Evolutionary conservation across 2,329 filamentous ascomycete genomes (phyloP).

Genomic region (Chrysoporthe puriensis): DNA sequence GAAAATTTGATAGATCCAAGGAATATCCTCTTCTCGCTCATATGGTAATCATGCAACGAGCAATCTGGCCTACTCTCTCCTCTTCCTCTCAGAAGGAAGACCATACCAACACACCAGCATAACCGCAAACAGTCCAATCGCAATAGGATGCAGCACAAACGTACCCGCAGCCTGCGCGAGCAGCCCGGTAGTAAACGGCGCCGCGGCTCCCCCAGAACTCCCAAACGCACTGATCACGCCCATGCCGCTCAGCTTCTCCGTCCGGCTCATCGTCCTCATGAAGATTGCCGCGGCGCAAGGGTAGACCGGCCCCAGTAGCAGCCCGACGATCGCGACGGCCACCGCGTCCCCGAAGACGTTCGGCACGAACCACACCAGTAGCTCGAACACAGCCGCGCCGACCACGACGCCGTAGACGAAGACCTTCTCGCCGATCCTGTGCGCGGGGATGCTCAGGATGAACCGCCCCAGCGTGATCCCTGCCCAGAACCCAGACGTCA

Average conservation of each 20-base stretch:
- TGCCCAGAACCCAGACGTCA: conserved; percentile 72
- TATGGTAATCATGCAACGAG: background rate
- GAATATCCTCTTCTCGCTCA: too few relatives aligned
- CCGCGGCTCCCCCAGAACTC: conserved; percentile 68
- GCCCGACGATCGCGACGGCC: conserved; percentile 69
- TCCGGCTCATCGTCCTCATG: conserved; percentile 59
- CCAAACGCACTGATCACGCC: conserved; percentile 72
- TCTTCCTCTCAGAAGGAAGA: conserved; percentile 62
- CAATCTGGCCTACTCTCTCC: conserved; percentile 55
- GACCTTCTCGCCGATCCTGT: conserved; percentile 69
- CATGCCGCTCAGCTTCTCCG: conserved; percentile 65
- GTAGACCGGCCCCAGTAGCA: conserved; percentile 79
- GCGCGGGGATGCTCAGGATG: conserved; percentile 67
- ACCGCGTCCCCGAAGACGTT: conserved; percentile 74
- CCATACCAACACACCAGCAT: conserved; percentile 70
- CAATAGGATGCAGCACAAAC: conserved; percentile 69
- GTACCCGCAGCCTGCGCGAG: conserved; percentile 65
- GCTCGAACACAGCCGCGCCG: conserved; percentile 68
- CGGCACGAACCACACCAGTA: conserved; percentile 79
- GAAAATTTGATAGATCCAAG: too few relatives aligned
- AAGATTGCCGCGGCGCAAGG: conserved; percentile 72
- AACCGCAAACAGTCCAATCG: conserved; percentile 64
- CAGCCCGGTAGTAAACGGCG: conserved; percentile 68
- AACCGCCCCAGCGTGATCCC: conserved; percentile 80
- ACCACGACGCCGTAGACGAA: conserved; percentile 67